Conservation (phyloP, 768 basidiomycete genomes). For the Suillus weaverae region DNA sequence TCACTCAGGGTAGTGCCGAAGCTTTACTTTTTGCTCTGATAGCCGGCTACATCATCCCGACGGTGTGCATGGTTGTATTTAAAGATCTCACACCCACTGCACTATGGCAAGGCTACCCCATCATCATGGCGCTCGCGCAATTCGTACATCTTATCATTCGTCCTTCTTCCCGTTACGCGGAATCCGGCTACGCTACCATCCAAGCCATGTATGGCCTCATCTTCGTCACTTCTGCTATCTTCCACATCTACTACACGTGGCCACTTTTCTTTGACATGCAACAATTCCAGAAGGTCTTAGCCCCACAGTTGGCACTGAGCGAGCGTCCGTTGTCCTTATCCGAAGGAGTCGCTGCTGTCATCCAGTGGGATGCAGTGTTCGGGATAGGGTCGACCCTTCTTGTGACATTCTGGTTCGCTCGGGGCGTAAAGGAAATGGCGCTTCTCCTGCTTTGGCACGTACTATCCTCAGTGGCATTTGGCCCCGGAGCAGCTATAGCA, state of each 20-base stretch:
- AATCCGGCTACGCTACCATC: constrained; percentile 25
- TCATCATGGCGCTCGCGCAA: constrained; percentile 44
- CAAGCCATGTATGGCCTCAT: constrained; percentile 16
- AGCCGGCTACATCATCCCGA: constrained; percentile 47
- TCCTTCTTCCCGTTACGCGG: constrained; percentile 16
- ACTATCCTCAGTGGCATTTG: constrained; percentile 41
- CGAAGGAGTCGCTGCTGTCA: constrained; percentile 35
- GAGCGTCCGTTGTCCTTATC: constrained; percentile 1
- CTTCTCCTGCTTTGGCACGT: constrained; percentile 44
- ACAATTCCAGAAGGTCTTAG: constrained; percentile 13
- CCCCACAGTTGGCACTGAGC: constrained; percentile 12
- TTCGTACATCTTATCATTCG: constrained; percentile 41
- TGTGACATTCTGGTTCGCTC: constrained; percentile 50
- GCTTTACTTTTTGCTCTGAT: constrained; percentile 51
- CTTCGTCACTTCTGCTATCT: constrained; percentile 23
- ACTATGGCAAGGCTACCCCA: constrained; percentile 55
- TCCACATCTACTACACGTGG: constrained; percentile 27
- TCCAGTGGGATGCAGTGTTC: constrained; percentile 53
- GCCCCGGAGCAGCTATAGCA: constrained; percentile 52
- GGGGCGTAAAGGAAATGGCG: constrained; percentile 31
- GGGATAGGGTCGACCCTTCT: constrained; percentile 41
- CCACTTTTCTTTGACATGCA: constrained; percentile 11
- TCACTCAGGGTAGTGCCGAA: constrained; percentile 50
- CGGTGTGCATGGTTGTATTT: constrained; percentile 43
- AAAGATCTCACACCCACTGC: constrained; percentile 46